These are phyloP conservation scores for Sporopachydermia cereana DNA, from an alignment of 1,139 yeast genomes.

Conservation along the genomic window DNA sequence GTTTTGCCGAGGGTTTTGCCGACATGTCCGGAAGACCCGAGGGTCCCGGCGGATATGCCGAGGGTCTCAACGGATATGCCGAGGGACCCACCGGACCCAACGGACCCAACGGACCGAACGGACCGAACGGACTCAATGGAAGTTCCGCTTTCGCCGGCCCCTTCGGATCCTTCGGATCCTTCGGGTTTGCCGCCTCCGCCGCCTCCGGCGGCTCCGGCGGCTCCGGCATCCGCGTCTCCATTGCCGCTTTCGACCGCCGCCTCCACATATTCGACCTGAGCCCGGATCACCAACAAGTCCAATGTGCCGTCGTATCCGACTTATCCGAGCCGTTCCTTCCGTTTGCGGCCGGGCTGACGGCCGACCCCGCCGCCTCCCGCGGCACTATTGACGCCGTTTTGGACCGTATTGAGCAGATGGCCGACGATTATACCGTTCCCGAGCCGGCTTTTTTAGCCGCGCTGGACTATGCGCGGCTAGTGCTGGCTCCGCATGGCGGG, in stretches of 20 bases:
- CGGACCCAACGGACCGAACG: too few species aligned
- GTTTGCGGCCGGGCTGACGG: constrained; percentile 65
- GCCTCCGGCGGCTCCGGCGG: constrained; percentile 10
- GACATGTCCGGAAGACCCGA: too few species aligned
- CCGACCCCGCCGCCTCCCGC: constrained; percentile 58
- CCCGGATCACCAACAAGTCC: constrained; percentile 42
- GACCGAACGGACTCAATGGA: too few species aligned
- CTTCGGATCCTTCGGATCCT: too few species aligned
- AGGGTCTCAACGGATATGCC: too few species aligned
- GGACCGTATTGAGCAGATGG: constrained; percentile 42
- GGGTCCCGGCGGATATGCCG: too few species aligned
- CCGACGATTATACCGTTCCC: constrained; percentile 34
- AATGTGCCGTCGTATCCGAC: constrained; percentile 59
- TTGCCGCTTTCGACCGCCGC: constrained; percentile 66
- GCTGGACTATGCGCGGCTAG: constrained; percentile 51
- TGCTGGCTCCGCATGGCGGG: constrained; percentile 57
- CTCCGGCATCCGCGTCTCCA: constrained; percentile 43
- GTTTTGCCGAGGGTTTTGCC: constrained; percentile 16
- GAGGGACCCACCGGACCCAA: too few species aligned
- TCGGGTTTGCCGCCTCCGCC: too few species aligned
- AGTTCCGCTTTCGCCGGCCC: too few species aligned
- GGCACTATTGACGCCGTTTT: constrained; percentile 57
- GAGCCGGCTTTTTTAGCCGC: constrained; percentile 82
- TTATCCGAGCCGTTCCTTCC: constrained; percentile 78
- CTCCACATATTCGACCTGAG: constrained; percentile 67